Evolutionary conservation across 257 asterid genomes (phyloP).

Genomic region (Solanum pimpinellifolium): DNA sequence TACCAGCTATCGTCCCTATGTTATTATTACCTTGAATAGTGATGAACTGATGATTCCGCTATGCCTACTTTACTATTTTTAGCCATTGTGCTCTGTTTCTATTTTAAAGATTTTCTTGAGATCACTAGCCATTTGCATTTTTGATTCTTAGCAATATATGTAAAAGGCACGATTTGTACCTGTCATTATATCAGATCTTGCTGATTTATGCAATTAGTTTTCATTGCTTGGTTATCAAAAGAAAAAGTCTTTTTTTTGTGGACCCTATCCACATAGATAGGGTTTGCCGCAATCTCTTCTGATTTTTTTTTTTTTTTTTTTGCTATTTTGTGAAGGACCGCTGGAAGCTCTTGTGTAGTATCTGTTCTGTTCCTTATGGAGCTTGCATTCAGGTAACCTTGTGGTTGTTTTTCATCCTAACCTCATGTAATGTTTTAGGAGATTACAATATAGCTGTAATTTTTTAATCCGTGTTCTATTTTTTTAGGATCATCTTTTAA

Average conservation of each 20-base stretch:
- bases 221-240: background rate
- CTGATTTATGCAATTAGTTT: background rate
- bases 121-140: background rate
- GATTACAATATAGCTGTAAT: background rate
- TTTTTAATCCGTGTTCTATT: background rate
- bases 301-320: background rate
- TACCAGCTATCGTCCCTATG: background rate
- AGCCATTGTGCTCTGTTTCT: background rate
- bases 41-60: background rate
- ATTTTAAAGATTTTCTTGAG: background rate
- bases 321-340: conserved; percentile 57
- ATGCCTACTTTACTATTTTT: background rate
- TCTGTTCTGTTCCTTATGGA: conserved; percentile 86
- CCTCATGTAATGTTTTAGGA: background rate
- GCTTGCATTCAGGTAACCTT: conserved; percentile 91
- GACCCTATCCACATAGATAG: background rate
- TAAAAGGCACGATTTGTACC: background rate
- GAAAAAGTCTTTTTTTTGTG: background rate
- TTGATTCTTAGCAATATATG: background rate
- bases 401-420: background rate
- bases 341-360: conserved; percentile 93
- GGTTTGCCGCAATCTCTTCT: background rate
- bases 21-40: background rate
- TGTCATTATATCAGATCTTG: background rate
- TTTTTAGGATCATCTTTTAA: background rate